phyloP scores from a whole-genome alignment of 768 basidiomycete genomes.

The Gloeopeniophorella convolvens region DNA sequence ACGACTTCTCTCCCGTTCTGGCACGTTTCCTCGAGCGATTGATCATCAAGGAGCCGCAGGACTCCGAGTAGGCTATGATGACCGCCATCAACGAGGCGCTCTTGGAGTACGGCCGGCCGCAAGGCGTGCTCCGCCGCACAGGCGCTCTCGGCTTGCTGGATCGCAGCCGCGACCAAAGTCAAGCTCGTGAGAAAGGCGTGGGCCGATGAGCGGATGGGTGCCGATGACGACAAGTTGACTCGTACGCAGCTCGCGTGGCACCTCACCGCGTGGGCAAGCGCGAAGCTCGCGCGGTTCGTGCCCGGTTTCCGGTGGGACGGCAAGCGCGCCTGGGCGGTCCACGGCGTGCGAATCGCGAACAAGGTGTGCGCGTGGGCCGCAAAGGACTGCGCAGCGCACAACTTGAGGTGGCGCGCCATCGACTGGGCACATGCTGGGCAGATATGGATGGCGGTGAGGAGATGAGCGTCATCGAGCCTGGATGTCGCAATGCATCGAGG shows the following conservation, averaged over 20 bases:
- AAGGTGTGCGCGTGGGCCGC: slow-evolving; percentile 65
- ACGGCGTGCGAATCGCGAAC: slow-evolving; percentile 72
- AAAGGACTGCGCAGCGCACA: slow-evolving; percentile 55
- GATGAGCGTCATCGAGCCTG: slow-evolving; percentile 41
- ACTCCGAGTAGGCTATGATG: slow-evolving; percentile 96
- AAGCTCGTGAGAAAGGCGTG: slow-evolving; percentile 28
- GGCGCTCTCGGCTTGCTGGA: too few relatives aligned
- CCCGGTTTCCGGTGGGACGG: too few relatives aligned
- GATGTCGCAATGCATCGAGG: too few relatives aligned
- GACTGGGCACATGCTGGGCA: slow-evolving; percentile 51
- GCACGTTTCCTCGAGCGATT: slow-evolving; percentile 84
- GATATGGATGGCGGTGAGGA: slow-evolving; percentile 57
- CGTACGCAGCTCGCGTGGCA: slow-evolving; percentile 51
- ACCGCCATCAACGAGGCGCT: slow-evolving; percentile 72
- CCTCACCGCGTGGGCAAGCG: slow-evolving; percentile 61
- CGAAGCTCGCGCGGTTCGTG: slow-evolving; percentile 56
- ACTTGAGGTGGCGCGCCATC: slow-evolving; percentile 61
- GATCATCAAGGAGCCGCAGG: slow-evolving; percentile 69
- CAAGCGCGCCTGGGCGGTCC: too few relatives aligned
- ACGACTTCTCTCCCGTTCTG: slow-evolving; percentile 77
- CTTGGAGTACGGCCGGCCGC: slow-evolving; percentile 79
- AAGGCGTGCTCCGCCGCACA: too few relatives aligned
- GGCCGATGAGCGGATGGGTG: slow-evolving; percentile 49
- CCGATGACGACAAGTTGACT: slow-evolving; percentile 44
- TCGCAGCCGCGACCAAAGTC: too few relatives aligned